Percentiles rank a stretch among this genome's conserved stretches.
Conservation (phyloP, 257 asterid genomes). For the Eustoma russellianum region DNA sequence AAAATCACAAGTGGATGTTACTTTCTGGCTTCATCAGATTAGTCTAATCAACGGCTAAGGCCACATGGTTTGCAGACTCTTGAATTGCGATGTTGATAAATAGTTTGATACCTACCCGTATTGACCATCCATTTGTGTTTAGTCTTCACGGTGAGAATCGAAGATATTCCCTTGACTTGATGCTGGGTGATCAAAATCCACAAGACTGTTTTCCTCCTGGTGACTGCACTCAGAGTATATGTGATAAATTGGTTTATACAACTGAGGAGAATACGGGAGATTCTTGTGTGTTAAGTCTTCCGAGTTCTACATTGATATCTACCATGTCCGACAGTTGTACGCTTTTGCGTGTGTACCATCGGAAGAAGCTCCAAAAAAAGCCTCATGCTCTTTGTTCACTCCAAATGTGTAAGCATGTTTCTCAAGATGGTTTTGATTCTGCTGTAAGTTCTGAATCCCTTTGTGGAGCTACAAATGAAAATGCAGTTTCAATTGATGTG, state of each 20-base stretch:
- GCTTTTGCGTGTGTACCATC: constrained; percentile 22
- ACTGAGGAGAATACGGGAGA: constrained; percentile 13
- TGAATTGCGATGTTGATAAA: constrained; percentile 12
- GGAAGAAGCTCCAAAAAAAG: constrained; percentile 20
- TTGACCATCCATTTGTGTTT: constrained; percentile 13
- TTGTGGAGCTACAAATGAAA: constrained; percentile 28
- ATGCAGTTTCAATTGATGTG: constrained; percentile 19
- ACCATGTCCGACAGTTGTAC: constrained; percentile 17
- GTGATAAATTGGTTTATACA: constrained; percentile 3
- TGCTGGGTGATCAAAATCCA: constrained; percentile 13
- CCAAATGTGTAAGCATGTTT: constrained; percentile 18
- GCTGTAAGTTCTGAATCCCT: constrained; percentile 36
- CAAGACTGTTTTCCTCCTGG: constrained; percentile 13
- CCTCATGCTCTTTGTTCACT: constrained; percentile 16
- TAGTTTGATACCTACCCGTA: constrained; percentile 11
- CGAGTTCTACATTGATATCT: constrained; percentile 16
- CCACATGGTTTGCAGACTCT: neutral
- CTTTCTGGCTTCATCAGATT: neutral
- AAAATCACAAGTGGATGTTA: constrained; percentile 2
- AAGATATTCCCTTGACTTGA: constrained; percentile 13
- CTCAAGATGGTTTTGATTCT: constrained; percentile 30
- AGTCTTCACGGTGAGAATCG: constrained; percentile 4
- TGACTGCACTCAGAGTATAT: constrained; percentile 9
- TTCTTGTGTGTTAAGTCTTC: constrained; percentile 12
- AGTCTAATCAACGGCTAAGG: constrained; percentile 1